Percentiles rank a stretch among this genome's conserved stretches.
These are phyloP conservation scores for Leccinum obscurum DNA, from an alignment of 768 basidiomycete species.

Conservation along the genomic window DNA sequence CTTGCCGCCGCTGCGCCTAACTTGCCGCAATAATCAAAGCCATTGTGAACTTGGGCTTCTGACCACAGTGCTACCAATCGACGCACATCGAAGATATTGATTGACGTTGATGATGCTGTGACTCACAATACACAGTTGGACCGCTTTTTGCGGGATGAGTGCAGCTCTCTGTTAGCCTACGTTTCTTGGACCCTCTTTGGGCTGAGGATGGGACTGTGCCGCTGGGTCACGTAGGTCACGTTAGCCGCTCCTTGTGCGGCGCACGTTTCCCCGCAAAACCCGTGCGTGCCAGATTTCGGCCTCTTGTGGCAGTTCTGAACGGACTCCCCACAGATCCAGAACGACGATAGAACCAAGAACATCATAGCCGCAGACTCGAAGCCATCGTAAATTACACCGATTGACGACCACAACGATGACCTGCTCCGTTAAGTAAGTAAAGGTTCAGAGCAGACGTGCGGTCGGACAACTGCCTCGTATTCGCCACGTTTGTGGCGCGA, in stretches of 20 bases:
- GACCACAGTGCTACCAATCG: slow-evolving; percentile 46
- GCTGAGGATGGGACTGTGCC: slow-evolving; percentile 14
- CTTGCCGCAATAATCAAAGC: slow-evolving; percentile 65
- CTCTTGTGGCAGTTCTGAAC: slow-evolving; percentile 52
- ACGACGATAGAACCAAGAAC: slow-evolving; percentile 1
- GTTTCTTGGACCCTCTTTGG: slow-evolving; percentile 14
- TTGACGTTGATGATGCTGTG: slow-evolving; percentile 18
- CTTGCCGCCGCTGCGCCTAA: slow-evolving; percentile 56
- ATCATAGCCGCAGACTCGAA: slow-evolving; percentile 23
- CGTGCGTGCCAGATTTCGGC: slow-evolving; percentile 55
- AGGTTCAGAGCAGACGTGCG: slow-evolving; percentile 9
- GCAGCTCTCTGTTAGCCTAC: slow-evolving; percentile 13
- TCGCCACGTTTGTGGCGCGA: slow-evolving; percentile 20
- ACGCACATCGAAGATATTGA: slow-evolving; percentile 25
- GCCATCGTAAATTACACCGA: slow-evolving; percentile 27
- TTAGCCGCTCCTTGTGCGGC: slow-evolving; percentile 40
- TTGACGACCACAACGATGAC: slow-evolving; percentile 7
- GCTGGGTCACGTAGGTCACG: slow-evolving; percentile 5
- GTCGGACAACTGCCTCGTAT: slow-evolving; percentile 24
- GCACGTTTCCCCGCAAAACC: slow-evolving; percentile 59
- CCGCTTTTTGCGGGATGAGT: slow-evolving; percentile 19
- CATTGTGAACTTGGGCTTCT: slow-evolving; percentile 58
- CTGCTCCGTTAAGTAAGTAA: slow-evolving; percentile 7
- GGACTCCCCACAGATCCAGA: slow-evolving; percentile 5
- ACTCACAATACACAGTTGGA: slow-evolving; percentile 30